These are phyloP conservation scores for Astrothelium subdiscretum DNA, from an alignment of 495 filamentous ascomycete genomes.

Conservation along the genomic window DNA sequence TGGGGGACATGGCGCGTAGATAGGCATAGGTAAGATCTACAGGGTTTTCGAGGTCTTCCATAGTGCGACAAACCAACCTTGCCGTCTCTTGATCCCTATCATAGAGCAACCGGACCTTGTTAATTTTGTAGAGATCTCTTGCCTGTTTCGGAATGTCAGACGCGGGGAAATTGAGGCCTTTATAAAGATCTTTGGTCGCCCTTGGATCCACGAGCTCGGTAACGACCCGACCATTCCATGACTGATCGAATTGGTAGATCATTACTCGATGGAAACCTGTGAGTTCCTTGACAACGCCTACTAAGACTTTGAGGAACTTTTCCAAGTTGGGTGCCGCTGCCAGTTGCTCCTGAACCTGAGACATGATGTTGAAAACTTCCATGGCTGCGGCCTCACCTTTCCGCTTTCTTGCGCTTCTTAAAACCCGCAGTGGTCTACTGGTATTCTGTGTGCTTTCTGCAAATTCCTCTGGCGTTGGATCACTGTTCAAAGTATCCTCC, in stretches of 20 bases:
- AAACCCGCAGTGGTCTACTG: conserved; percentile 66
- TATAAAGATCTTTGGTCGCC: conserved; percentile 76
- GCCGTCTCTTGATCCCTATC: conserved; percentile 66
- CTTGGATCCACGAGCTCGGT: conserved; percentile 74
- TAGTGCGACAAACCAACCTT: conserved; percentile 67
- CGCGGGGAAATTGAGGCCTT: conserved; percentile 82
- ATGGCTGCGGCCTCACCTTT: conserved; percentile 80
- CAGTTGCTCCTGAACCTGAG: conserved; percentile 71
- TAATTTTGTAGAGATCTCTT: conserved; percentile 69
- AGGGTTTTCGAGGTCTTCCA: conserved; percentile 64
- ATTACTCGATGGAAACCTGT: conserved; percentile 90
- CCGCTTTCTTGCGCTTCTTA: conserved; percentile 64
- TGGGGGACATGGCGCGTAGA: conserved; percentile 81
- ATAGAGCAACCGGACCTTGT: conserved; percentile 68
- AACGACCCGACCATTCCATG: conserved; percentile 76
- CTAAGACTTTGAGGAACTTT: conserved; percentile 56
- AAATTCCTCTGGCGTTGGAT: conserved; percentile 61
- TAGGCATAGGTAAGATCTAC: conserved; percentile 80
- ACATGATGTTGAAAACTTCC: conserved; percentile 90
- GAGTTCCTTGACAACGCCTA: conserved; percentile 72
- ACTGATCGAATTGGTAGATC: conserved; percentile 83
- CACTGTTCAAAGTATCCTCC: conserved; percentile 58
- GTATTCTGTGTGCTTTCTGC: conserved; percentile 58
- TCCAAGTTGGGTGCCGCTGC: conserved; percentile 57
- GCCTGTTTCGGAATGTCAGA: conserved; percentile 85